Evolutionary conservation across 805 yeast genomes (phyloP), one percentile per base, ranked within the genome.

Genomic region (Myxozyma mucilagina): DNA sequence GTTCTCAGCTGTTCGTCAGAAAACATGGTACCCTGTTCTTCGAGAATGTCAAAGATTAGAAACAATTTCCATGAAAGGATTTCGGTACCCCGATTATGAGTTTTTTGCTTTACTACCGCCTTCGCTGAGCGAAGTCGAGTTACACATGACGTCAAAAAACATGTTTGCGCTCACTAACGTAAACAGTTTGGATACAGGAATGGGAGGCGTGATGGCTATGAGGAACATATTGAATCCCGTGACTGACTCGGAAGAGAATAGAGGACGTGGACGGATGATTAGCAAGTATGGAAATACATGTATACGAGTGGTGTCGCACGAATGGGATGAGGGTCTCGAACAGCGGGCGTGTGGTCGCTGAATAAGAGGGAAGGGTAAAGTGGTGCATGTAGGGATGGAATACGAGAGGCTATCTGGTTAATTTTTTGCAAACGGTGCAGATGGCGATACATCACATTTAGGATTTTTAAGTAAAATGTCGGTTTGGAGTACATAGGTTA

Each of bases 1-100:
- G 1, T 48, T 51, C 20, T 56, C 61, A n/a, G 59, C 64, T 11
- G 42, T 52, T 4, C 66, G 65, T 13, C 66, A 63, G 24, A 63
- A 63, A 38, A 36, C 66, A 3, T 63, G 66, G 66, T 57, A 60
- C 34, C 66, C 65, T 11, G 48, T 39, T 8, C 61, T 63, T 11
- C 42, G 39, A 20, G 54, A 31, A 5, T 63, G 66, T 43, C 8
- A 4, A 1, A 51, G 39, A 7, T 53, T 63, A 8, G 60, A 61
- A 31, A 45, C 34, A 14, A 57, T 63, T 29, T 41, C 53, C 8
- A 61, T 63, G 42, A 63, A 57, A 32, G 66, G 66, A 10, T 63
- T 63, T 32, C 56, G 65, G 5, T 57, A 57, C 20, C 66, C 66
- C 1, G 57, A 53, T 7, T 32, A 20, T n/a, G 66, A 63, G 32